phyloP scores from a whole-genome alignment of 2,329 filamentous ascomycete genomes.

The Penicillium palitans region DNA sequence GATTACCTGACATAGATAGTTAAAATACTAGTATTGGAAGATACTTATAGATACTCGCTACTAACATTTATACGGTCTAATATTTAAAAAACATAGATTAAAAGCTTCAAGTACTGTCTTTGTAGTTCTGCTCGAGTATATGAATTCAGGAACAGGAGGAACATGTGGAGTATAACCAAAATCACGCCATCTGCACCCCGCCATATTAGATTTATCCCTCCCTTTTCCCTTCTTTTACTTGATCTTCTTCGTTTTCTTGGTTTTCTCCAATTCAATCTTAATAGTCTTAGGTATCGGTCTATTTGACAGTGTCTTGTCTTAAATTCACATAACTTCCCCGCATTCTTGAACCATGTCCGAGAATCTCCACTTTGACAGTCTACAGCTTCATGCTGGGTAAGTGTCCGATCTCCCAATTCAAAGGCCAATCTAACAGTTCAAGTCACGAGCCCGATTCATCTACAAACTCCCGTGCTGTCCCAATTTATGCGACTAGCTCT shows the following conservation, averaged over 20 bases:
- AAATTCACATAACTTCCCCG: constrained; percentile 1
- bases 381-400: constrained; percentile 83
- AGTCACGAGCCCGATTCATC: constrained; percentile 77
- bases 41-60: too few relatives aligned
- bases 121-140: too few relatives aligned
- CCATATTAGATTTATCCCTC: not conserved
- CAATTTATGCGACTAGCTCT: constrained; percentile 94
- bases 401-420: constrained; percentile 22
- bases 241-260: not conserved
- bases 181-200: constrained; percentile 1
- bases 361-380: constrained; percentile 70
- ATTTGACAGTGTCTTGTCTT: not conserved
- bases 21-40: too few relatives aligned
- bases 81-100: too few relatives aligned
- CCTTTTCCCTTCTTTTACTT: not conserved
- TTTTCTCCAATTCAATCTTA: not conserved
- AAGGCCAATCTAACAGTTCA: constrained; percentile 6
- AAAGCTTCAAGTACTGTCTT: too few relatives aligned
- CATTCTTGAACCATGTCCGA: constrained; percentile 34
- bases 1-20: too few relatives aligned
- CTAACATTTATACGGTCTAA: too few relatives aligned
- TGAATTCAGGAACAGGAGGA: not conserved
- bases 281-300: not conserved
- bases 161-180: not conserved
- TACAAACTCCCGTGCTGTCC: constrained; percentile 86